Evolutionary conservation across 176 grass and related monocot species (phyloP).

Genomic region (Musa beccarii): DNA sequence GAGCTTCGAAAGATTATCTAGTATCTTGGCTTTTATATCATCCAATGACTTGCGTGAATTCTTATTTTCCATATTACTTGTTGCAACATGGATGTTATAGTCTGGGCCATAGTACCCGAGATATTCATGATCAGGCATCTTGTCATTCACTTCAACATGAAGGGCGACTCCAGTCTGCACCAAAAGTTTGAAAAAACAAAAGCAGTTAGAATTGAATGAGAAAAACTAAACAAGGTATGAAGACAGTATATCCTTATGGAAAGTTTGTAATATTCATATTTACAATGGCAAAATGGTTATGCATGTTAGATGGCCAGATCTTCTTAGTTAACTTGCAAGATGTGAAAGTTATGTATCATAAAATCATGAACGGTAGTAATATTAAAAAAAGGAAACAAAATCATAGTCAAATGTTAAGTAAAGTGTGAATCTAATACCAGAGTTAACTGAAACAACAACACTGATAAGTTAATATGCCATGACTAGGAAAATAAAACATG

Average conservation of each 20-base stretch:
- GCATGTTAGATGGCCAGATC: no score
- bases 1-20: background rate
- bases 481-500: no score
- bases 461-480: no score
- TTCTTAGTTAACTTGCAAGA: no score
- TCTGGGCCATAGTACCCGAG: conserved; percentile 79
- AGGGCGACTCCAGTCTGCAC: background rate
- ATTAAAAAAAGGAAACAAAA: no score
- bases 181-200: background rate
- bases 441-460: no score
- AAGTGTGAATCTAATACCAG: no score
- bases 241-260: background rate
- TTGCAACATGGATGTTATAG: conserved; percentile 57
- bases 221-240: background rate
- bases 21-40: background rate
- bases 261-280: background rate
- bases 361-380: no score
- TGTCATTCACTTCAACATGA: conserved; percentile 25
- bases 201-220: background rate
- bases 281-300: no score
- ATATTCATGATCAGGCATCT: conserved; percentile 72
- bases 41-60: conserved; percentile 28
- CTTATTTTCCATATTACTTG: conserved; percentile 94
- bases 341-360: no score
- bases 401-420: no score